phyloP scores from a whole-genome alignment of 2,329 filamentous ascomycete genomes.

The Sphaerostilbella broomeana region DNA sequence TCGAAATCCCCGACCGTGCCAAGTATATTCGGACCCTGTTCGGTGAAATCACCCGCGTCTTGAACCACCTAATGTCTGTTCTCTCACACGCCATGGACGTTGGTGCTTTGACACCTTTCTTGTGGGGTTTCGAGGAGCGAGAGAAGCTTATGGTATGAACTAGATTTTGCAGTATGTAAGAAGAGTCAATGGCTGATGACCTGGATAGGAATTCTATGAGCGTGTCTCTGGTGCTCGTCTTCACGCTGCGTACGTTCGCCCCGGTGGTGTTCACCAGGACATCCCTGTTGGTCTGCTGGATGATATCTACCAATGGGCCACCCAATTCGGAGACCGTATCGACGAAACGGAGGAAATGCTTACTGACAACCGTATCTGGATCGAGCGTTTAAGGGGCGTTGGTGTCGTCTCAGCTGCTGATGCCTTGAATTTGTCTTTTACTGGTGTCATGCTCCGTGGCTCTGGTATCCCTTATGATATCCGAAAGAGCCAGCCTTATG shows the following conservation, averaged over 20 bases:
- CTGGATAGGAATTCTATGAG: constrained; percentile 93
- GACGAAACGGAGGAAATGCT: constrained; percentile 98
- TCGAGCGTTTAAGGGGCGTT: constrained; percentile 81
- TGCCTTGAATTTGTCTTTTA: constrained; percentile 95
- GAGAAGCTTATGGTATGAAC: constrained; percentile 93
- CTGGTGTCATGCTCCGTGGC: constrained; percentile 94
- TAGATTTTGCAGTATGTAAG: not conserved
- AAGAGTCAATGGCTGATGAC: not conserved
- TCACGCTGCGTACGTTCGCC: constrained; percentile 93
- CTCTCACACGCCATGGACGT: constrained; percentile 98
- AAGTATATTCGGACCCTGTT: constrained; percentile 97
- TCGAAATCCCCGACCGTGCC: constrained; percentile 90
- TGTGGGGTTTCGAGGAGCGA: constrained; percentile 99
- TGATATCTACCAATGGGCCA: constrained; percentile 99
- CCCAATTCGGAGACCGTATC: constrained; percentile 95
- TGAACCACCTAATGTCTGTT: constrained; percentile 98
- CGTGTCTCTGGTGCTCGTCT: constrained; percentile 96
- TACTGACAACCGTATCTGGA: constrained; percentile 99
- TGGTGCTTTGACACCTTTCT: constrained; percentile 91
- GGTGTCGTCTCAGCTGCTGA: constrained; percentile 88
- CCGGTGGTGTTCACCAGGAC: constrained; percentile 94
- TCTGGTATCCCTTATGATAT: constrained; percentile 95
- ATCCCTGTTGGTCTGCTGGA: constrained; percentile 89
- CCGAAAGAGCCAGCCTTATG: constrained; percentile 93
- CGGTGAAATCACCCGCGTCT: constrained; percentile 83